Conservation (phyloP, 192 early-diverging fungal species). For the Coemansia reversa region DNA sequence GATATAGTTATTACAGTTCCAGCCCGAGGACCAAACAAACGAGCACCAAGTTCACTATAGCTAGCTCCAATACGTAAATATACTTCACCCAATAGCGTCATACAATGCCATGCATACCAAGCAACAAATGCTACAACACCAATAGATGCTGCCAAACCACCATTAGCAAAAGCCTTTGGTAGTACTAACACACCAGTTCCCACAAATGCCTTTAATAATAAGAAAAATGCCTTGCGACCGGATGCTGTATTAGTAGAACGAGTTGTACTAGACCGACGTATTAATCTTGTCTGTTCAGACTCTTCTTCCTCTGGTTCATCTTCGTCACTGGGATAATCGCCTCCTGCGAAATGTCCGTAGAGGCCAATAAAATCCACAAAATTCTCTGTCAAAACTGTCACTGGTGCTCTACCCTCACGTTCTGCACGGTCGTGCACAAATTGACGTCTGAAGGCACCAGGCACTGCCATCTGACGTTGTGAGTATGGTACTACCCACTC, state of each 20-base stretch:
- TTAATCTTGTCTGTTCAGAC: constrained; percentile 9
- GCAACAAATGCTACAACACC: constrained; percentile 57
- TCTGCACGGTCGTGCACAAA: constrained; percentile 75
- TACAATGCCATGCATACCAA: constrained; percentile 62
- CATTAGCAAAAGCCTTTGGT: constrained; percentile 74
- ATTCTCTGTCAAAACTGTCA: constrained; percentile 73
- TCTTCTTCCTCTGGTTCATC: constrained; percentile 55
- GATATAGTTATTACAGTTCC: constrained; percentile 62
- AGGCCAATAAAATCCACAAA: constrained; percentile 94
- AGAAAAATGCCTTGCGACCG: constrained; percentile 69
- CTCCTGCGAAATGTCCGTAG: constrained; percentile 92
- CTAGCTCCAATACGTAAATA: constrained; percentile 59
- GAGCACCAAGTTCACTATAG: constrained; percentile 65
- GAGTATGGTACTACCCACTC: constrained; percentile 45
- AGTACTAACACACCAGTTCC: constrained; percentile 77
- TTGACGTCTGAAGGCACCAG: constrained; percentile 87
- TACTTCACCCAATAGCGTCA: constrained; percentile 64
- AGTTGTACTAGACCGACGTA: constrained; percentile 6
- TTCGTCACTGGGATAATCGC: constrained; percentile 81
- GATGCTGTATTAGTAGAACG: constrained; percentile 54
- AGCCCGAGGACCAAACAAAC: constrained; percentile 60
- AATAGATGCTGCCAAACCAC: constrained; percentile 64
- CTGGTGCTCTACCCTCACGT: constrained; percentile 60
- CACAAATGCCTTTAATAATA: constrained; percentile 80
- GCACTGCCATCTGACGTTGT: constrained; percentile 58